phyloP scores from a whole-genome alignment of 495 filamentous ascomycete species.

The Haplographium delicatum region DNA sequence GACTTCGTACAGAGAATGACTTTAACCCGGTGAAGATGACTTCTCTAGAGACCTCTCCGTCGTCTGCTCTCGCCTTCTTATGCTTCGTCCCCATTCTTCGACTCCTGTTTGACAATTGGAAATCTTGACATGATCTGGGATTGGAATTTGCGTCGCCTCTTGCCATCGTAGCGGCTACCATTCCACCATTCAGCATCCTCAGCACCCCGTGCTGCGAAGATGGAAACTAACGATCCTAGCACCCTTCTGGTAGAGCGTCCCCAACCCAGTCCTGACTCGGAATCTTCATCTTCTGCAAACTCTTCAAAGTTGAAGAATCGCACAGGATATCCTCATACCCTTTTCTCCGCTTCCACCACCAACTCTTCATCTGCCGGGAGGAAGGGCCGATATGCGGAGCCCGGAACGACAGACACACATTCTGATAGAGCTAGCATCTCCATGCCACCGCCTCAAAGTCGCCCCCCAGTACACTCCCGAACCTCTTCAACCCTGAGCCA shows the following conservation, averaged over 20 bases:
- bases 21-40: no score
- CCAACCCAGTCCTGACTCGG: conserved; percentile 1
- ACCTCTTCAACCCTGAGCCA: conserved; percentile 22
- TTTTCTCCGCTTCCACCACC: conserved; percentile 27
- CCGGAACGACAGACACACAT: conserved; percentile 29
- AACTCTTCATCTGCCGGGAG: conserved; percentile 34
- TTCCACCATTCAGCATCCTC: background rate
- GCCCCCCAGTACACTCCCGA: conserved; percentile 20
- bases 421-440: conserved; percentile 53
- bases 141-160: no score
- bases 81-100: background rate
- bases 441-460: conserved; percentile 48
- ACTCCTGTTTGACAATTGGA: conserved; percentile 9
- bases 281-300: background rate
- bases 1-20: background rate
- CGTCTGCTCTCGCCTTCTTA: conserved; percentile 1
- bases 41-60: background rate
- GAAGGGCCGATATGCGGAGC: conserved; percentile 50
- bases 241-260: background rate
- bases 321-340: conserved; percentile 12
- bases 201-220: background rate
- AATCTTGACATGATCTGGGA: conserved; percentile 7
- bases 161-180: background rate
- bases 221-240: conserved; percentile 15
- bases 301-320: conserved; percentile 2